A percentile compares a stretch with the other conserved stretches of the same genome.
phyloP scores from a whole-genome alignment of 2,329 filamentous ascomycete species.

The Colletotrichum euphorbiae region DNA sequence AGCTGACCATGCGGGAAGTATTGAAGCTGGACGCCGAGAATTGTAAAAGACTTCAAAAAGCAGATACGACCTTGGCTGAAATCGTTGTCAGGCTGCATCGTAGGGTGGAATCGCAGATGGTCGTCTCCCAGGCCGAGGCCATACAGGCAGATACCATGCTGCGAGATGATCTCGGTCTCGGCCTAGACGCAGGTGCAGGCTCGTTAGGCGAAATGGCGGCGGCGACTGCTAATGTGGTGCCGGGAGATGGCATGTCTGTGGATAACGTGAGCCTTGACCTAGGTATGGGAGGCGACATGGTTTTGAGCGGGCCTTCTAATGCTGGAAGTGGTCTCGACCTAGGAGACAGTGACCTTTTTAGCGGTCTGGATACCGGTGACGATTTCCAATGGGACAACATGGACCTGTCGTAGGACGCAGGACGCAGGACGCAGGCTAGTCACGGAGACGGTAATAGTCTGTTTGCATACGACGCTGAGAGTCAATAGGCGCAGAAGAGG shows the following conservation, averaged over 20 bases:
- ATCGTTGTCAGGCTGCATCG: slow-evolving; percentile 72
- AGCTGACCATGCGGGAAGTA: slow-evolving; percentile 69
- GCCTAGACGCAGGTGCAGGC: slow-evolving; percentile 48
- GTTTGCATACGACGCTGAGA: neutral
- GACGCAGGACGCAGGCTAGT: slow-evolving; percentile 5
- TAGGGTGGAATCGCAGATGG: slow-evolving; percentile 74
- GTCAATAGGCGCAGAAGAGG: neutral
- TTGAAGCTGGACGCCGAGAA: slow-evolving; percentile 69
- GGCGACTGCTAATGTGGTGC: slow-evolving; percentile 49
- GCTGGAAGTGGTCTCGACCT: slow-evolving; percentile 53
- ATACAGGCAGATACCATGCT: slow-evolving; percentile 56
- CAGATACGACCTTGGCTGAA: slow-evolving; percentile 69
- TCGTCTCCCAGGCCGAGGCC: slow-evolving; percentile 48
- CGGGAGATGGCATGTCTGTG: slow-evolving; percentile 54
- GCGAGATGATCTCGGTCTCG: slow-evolving; percentile 56
- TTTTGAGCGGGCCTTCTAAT: slow-evolving; percentile 50
- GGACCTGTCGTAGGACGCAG: slow-evolving; percentile 44
- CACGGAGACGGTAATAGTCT: neutral
- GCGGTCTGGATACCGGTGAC: slow-evolving; percentile 53
- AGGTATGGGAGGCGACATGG: slow-evolving; percentile 55
- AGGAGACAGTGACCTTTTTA: slow-evolving; percentile 51
- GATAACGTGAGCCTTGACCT: slow-evolving; percentile 60
- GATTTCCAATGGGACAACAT: slow-evolving; percentile 58
- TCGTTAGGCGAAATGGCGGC: slow-evolving; percentile 56
- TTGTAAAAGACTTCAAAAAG: slow-evolving; percentile 66